Percentiles rank a stretch among this genome's conserved stretches.
phyloP scores from a whole-genome alignment of 2,329 filamentous ascomycete genomes.

The Aspergillus texensis region DNA sequence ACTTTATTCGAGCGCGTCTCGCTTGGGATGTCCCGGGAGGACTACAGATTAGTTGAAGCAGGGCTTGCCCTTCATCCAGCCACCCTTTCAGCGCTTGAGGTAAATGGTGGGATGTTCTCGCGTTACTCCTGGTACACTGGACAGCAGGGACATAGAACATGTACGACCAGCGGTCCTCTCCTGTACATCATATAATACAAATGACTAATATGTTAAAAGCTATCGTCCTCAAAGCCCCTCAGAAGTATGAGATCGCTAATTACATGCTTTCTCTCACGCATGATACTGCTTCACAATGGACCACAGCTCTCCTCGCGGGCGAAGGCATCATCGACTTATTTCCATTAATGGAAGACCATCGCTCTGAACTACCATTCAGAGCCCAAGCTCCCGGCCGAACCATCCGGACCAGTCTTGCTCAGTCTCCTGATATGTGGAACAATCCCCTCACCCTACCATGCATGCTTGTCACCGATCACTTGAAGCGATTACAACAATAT shows the following conservation, averaged over 20 bases:
- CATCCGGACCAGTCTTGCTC: not conserved
- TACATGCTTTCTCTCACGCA: slow-evolving; percentile 11
- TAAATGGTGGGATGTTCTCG: not conserved
- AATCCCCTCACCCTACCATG: not conserved
- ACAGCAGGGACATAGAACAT: not conserved
- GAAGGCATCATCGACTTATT: not conserved
- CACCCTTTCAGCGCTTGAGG: not conserved
- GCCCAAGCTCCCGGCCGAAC: not conserved
- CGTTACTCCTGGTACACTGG: not conserved
- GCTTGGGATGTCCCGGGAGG: not conserved
- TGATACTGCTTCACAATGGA: not conserved
- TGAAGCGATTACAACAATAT: not conserved
- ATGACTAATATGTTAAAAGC: not conserved
- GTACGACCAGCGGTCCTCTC: not conserved
- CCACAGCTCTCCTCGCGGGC: not conserved
- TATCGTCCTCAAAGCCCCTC: slow-evolving; percentile 9
- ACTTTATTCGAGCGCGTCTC: not conserved
- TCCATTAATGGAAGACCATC: not conserved
- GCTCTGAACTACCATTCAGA: not conserved
- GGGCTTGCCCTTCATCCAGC: not conserved
- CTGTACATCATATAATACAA: not conserved
- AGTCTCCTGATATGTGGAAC: not conserved
- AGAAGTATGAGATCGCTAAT: slow-evolving; percentile 12
- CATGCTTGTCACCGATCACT: not conserved
- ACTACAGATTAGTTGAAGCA: not conserved